A percentile compares a stretch with the other conserved stretches of the same genome.
Conservation (phyloP, 1,284 basidiomycete species). For the Pseudozyma sp. region DNA sequence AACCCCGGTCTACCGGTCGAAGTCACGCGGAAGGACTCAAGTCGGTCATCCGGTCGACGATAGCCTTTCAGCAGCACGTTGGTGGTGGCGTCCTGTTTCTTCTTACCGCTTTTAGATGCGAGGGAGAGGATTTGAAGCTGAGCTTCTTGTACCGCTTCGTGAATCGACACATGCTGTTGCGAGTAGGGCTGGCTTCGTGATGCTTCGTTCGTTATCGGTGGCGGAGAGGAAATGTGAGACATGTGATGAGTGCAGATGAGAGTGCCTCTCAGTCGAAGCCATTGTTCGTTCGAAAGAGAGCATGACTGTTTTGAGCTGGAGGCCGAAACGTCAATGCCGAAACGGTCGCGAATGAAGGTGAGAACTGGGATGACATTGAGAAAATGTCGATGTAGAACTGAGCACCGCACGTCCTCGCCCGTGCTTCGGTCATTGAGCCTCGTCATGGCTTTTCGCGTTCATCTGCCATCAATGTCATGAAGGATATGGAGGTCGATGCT, state of each 20-base stretch:
- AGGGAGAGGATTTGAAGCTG: slow-evolving; percentile 35
- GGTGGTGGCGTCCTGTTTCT: slow-evolving; percentile 10
- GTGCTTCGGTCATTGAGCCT: slow-evolving; percentile 4
- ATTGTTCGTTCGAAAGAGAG: slow-evolving; percentile 24
- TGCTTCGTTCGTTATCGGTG: background rate
- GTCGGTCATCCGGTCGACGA: slow-evolving; percentile 72
- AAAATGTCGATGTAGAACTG: slow-evolving; percentile 31
- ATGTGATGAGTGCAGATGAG: slow-evolving; percentile 8
- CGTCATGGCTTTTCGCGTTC: slow-evolving; percentile 2
- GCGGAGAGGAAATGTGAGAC: background rate
- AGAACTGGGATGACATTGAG: slow-evolving; percentile 18
- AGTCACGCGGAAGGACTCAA: slow-evolving; percentile 24
- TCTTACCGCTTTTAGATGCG: background rate
- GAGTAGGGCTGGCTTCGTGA: no score
- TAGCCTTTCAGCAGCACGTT: slow-evolving; percentile 78
- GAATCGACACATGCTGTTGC: slow-evolving; percentile 7
- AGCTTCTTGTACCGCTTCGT: slow-evolving; percentile 42
- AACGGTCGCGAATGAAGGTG: slow-evolving; percentile 20
- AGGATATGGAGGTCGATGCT: background rate
- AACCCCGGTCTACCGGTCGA: slow-evolving; percentile 68
- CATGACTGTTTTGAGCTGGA: slow-evolving; percentile 14
- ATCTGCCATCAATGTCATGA: background rate
- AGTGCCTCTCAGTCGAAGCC: slow-evolving; percentile 17
- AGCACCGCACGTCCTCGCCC: slow-evolving; percentile 8
- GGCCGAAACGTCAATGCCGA: slow-evolving; percentile 18